These are phyloP conservation scores for Aspergillus steynii DNA, from an alignment of 495 filamentous ascomycete species.

Conservation along the genomic window DNA sequence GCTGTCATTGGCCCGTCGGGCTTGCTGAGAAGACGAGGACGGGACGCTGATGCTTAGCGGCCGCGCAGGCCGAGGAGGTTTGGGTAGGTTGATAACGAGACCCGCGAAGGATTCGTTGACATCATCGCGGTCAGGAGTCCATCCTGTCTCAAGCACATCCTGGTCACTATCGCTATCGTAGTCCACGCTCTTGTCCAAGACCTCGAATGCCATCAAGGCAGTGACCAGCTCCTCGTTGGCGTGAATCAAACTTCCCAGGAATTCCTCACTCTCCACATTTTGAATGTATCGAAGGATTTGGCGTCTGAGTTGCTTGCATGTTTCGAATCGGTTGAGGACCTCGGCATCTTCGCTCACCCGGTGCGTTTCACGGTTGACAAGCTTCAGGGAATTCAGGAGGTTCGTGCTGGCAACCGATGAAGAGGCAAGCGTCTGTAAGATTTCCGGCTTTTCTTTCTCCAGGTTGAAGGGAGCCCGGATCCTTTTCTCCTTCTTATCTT, in stretches of 20 bases:
- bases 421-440: slow-evolving; percentile 80
- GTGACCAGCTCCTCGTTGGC: slow-evolving; percentile 84
- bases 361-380: slow-evolving; percentile 87
- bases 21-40: slow-evolving; percentile 29
- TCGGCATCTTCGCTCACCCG: slow-evolving; percentile 82
- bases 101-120: slow-evolving; percentile 42
- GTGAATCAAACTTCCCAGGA: slow-evolving; percentile 75
- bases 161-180: slow-evolving; percentile 93
- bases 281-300: slow-evolving; percentile 89
- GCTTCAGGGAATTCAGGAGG: slow-evolving; percentile 82
- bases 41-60: slow-evolving; percentile 35
- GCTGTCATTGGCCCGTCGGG: slow-evolving; percentile 26
- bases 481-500: slow-evolving; percentile 43
- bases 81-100: slow-evolving; percentile 41
- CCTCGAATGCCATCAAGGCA: slow-evolving; percentile 93
- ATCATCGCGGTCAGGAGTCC: slow-evolving; percentile 34
- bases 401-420: slow-evolving; percentile 88
- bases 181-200: slow-evolving; percentile 91
- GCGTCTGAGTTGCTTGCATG: slow-evolving; percentile 78
- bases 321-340: slow-evolving; percentile 76
- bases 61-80: slow-evolving; percentile 40
- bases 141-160: slow-evolving; percentile 39
- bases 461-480: slow-evolving; percentile 63
- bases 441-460: slow-evolving; percentile 81
- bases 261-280: slow-evolving; percentile 78